Evolutionary conservation across 176 grass and related monocot species (phyloP).

Genomic region (Urochloa ruziziensis): DNA sequence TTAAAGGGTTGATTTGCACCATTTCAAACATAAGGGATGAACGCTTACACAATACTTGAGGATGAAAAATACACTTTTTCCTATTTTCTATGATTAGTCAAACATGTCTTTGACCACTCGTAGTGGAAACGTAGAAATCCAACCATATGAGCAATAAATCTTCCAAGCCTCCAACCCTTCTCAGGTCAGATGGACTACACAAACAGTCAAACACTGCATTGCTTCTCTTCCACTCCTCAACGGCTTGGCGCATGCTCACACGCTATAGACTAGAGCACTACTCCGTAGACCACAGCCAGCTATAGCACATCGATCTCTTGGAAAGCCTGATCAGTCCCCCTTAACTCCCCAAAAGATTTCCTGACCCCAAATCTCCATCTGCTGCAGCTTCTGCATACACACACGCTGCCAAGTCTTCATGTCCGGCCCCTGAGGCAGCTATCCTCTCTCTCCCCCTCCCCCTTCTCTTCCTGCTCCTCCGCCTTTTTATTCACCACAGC

Average conservation of each 20-base stretch:
- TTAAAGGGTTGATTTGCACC: too few relatives aligned
- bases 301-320: conserved; percentile 27
- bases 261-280: neutral
- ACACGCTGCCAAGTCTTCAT: conserved; percentile 15
- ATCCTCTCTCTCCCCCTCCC: neutral
- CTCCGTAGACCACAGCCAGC: neutral
- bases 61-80: too few relatives aligned
- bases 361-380: conserved; percentile 57
- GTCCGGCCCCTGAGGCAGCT: conserved; percentile 17
- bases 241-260: neutral
- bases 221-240: neutral
- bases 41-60: too few relatives aligned
- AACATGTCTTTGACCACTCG: too few relatives aligned
- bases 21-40: too few relatives aligned
- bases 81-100: too few relatives aligned
- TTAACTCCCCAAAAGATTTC: conserved; percentile 43
- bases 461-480: neutral
- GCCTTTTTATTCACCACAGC: conserved; percentile 20
- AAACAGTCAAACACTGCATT: neutral
- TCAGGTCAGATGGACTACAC: neutral
- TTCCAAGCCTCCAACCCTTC: neutral
- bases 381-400: conserved; percentile 31
- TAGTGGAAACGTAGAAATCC: neutral
- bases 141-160: neutral
- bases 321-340: conserved; percentile 25